Conservation (phyloP, 2,329 filamentous ascomycete species). For the Penicillium italicum region DNA sequence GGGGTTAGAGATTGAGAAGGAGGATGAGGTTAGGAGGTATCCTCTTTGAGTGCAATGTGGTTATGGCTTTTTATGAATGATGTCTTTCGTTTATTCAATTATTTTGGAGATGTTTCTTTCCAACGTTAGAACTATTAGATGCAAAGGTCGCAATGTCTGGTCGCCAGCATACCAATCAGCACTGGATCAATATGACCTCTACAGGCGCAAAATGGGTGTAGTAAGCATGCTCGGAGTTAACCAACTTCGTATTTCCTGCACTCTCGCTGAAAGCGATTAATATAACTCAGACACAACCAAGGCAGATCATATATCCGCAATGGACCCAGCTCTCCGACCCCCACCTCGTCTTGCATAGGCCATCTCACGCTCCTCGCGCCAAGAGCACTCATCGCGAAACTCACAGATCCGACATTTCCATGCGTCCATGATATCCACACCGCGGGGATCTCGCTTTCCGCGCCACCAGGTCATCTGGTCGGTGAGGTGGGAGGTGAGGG, state of each 20-base stretch:
- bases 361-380: slow-evolving; percentile 68
- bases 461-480: slow-evolving; percentile 84
- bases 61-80: neutral
- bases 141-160: neutral
- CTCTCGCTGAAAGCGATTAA: neutral
- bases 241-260: neutral
- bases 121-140: neutral
- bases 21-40: slow-evolving; percentile 60
- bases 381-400: slow-evolving; percentile 73
- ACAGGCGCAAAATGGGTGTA: neutral
- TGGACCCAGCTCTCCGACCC: slow-evolving; percentile 19
- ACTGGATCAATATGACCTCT: neutral
- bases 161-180: neutral
- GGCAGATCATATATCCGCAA: slow-evolving; percentile 7
- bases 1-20: slow-evolving; percentile 60
- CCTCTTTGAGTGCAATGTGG: slow-evolving; percentile 47
- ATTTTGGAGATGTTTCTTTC: neutral
- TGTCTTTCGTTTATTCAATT: neutral
- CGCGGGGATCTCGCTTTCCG: slow-evolving; percentile 66
- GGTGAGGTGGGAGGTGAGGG: slow-evolving; percentile 63
- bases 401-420: slow-evolving; percentile 86
- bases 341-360: slow-evolving; percentile 45
- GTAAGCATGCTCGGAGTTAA: neutral
- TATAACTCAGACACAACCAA: neutral
- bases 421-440: slow-evolving; percentile 77